Conservation (phyloP, 768 basidiomycete genomes). For the Podaxis sp. region DNA sequence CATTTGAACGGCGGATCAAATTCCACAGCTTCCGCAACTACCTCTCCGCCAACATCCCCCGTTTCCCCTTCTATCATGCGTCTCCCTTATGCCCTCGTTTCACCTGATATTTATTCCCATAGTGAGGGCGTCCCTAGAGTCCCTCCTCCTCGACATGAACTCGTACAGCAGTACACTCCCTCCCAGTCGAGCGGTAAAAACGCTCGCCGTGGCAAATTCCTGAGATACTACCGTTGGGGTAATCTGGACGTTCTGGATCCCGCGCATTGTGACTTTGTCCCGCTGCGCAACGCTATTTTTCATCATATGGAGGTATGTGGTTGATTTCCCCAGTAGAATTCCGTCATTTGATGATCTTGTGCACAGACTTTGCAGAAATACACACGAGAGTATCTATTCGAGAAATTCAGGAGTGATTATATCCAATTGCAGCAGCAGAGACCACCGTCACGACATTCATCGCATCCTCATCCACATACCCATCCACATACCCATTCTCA, state of each 20-base stretch:
- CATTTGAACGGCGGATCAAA: constrained; percentile 54
- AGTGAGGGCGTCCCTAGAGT: constrained; percentile 72
- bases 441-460: constrained; percentile 44
- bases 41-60: constrained; percentile 69
- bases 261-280: constrained; percentile 77
- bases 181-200: constrained; percentile 47
- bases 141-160: constrained; percentile 64
- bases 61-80: constrained; percentile 58
- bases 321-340: constrained; percentile 18
- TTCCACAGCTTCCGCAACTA: constrained; percentile 29
- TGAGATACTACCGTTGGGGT: constrained; percentile 83
- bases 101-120: constrained; percentile 82
- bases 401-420: constrained; percentile 70
- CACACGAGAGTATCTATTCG: constrained; percentile 79
- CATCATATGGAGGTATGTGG: constrained; percentile 82
- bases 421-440: constrained; percentile 48
- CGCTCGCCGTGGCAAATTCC: constrained; percentile 60
- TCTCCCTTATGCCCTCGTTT: constrained; percentile 82
- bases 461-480: constrained; percentile 47
- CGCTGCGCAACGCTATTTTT: constrained; percentile 77
- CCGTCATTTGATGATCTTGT: constrained; percentile 18
- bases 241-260: constrained; percentile 77
- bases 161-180: constrained; percentile 73
- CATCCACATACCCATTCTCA: constrained; percentile 33
- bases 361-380: constrained; percentile 80